These are phyloP conservation scores for Caloboletus inedulis DNA, from an alignment of 1,284 basidiomycete species.

Conservation along the genomic window DNA sequence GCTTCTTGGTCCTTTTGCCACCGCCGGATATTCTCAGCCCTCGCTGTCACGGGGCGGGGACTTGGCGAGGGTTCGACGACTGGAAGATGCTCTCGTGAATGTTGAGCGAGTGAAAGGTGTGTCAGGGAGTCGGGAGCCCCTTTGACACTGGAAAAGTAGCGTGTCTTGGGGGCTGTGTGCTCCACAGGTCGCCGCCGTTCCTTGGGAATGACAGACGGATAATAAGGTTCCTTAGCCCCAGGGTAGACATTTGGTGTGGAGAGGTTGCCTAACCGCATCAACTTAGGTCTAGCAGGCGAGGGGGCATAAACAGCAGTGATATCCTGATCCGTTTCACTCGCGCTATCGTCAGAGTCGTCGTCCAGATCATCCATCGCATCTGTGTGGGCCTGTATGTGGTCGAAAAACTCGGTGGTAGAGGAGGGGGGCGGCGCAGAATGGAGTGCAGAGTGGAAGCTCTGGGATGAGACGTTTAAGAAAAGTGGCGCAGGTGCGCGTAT, in stretches of 20 bases:
- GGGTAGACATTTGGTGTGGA: constrained; percentile 34
- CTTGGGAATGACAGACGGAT: constrained; percentile 28
- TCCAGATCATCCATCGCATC: constrained; percentile 70
- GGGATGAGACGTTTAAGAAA: constrained; percentile 37
- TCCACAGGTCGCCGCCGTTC: constrained; percentile 38
- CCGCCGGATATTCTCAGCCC: constrained; percentile 29
- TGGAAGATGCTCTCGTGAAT: constrained; percentile 31
- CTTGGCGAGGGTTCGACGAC: constrained; percentile 1
- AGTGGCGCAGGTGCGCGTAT: constrained; percentile 27
- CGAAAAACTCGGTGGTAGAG: constrained; percentile 69
- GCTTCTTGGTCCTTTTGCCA: constrained; percentile 39
- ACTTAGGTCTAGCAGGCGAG: constrained; percentile 32
- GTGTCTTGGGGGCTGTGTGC: constrained; percentile 29
- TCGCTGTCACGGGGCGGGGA: constrained; percentile 30
- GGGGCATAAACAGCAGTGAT: constrained; percentile 28
- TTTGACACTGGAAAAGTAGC: constrained; percentile 35
- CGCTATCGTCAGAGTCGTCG: constrained; percentile 30
- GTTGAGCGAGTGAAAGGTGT: constrained; percentile 31
- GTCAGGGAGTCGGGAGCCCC: constrained; percentile 29
- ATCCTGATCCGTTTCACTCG: constrained; percentile 32
- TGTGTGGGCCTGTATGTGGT: constrained; percentile 63
- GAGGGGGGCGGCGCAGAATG: constrained; percentile 56
- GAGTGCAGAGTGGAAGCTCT: constrained; percentile 39
- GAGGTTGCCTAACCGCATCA: constrained; percentile 43
- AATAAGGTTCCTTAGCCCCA: constrained; percentile 29